Base-by-base conservation (phyloP, 2,329 filamentous ascomycete species). In the Arthrobotrys musiformis region DNA sequence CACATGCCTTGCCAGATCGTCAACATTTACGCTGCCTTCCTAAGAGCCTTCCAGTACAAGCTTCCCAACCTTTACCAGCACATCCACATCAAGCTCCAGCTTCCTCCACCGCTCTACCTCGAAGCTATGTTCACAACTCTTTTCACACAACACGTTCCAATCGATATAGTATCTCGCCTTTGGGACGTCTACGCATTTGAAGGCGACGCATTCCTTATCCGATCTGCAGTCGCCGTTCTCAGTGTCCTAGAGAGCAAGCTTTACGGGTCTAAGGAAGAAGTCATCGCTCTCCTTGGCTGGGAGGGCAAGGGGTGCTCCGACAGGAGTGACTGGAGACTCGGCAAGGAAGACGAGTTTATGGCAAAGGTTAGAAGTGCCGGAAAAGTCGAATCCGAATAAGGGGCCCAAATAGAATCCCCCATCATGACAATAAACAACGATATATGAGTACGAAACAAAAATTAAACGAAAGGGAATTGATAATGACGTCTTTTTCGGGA, bases 181-280 rank as follows among this genome's bases (percentile, higher is more conserved):
- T 94, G 92, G 91, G 93, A 96, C 79, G 89, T 94, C 0, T 93
- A 92, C 79, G 89, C 92, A 2, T 93, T 96, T 79, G 93, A 96
- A 81, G 92, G 92, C 26, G 93, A 96, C 79, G 86, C 88, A 0
- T 86, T 92, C 0, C 85, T 94, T 0, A 87, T 94, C 5, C 86
- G 92, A 0, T 91, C 91, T 0, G 91, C 89, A 0, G 90, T 93
- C 0, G 92, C 90, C 0, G 85, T 92, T 17, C 83, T 95, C 19
- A 82, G 83, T 0, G 82, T 82, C 5, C 79, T 89, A 0, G 88
- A 90, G 81, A 83, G 84, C 9, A 86, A 83, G 68, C 82, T 88
- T 0, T 87, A 88, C 72, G 85, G 85, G 3, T 81, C 73, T 28
- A 80, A 80, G 44, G 83, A 85, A 48, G 85, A 86, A 78, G 82